Conservation (phyloP, 176 grass and related monocot genomes). For the Bolboschoenus planiculmis region DNA sequence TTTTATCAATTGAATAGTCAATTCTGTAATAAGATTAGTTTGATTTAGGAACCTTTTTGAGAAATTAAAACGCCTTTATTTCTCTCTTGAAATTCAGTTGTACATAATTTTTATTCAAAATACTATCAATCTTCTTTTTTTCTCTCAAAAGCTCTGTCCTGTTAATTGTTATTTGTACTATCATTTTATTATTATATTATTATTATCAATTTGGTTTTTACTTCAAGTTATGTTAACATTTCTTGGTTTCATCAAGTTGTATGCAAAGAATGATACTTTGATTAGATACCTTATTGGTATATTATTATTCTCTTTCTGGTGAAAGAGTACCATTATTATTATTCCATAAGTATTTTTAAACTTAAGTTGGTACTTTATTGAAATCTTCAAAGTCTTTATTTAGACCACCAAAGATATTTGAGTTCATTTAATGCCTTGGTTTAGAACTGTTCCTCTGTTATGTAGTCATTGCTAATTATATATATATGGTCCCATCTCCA, state of each 20-base stretch:
- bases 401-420: background rate
- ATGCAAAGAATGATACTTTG: slow-evolving; percentile 13
- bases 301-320: background rate
- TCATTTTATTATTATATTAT: background rate
- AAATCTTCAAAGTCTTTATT: background rate
- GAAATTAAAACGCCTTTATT: slow-evolving; percentile 3
- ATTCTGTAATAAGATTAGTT: background rate
- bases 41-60: background rate
- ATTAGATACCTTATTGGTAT: background rate
- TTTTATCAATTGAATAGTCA: background rate
- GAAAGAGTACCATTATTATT: background rate
- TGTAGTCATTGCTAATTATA: background rate
- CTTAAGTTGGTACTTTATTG: background rate
- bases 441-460: background rate
- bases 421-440: background rate
- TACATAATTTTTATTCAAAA: background rate
- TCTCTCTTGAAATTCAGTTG: background rate
- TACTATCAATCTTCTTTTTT: background rate
- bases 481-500: background rate
- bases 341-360: background rate
- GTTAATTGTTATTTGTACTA: background rate
- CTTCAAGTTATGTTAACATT: background rate
- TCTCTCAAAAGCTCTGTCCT: background rate
- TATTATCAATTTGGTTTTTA: background rate
- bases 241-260: background rate